phyloP scores from a whole-genome alignment of 108 stramenopile genomes.

The Poteriospumella lacustris region DNA sequence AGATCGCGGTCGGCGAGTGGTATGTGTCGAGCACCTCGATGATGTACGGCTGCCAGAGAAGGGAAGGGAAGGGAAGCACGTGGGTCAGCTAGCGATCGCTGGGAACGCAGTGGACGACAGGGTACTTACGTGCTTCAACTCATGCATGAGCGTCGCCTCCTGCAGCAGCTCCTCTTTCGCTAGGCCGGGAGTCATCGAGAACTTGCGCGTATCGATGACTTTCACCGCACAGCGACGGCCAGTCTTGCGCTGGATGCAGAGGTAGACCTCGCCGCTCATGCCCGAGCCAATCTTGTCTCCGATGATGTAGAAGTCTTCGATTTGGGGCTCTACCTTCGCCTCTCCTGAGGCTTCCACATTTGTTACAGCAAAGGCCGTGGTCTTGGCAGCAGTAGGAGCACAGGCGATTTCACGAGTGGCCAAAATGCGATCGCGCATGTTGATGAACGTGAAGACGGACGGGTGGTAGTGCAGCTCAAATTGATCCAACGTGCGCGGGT shows the following conservation, averaged over 20 bases:
- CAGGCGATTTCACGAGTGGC: too few species aligned
- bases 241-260: constrained; percentile 72
- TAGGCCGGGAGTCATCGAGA: constrained; percentile 40
- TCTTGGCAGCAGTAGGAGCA: too few species aligned
- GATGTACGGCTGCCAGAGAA: constrained; percentile 59
- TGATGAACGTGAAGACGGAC: neutral
- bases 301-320: constrained; percentile 83
- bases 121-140: constrained; percentile 62
- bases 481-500: too few species aligned
- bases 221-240: constrained; percentile 80
- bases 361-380: too few species aligned
- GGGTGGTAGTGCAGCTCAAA: too few species aligned
- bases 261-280: constrained; percentile 79
- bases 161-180: constrained; percentile 56
- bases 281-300: constrained; percentile 77
- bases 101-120: too few species aligned
- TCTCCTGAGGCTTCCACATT: too few species aligned
- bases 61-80: neutral
- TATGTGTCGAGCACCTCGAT: constrained; percentile 75
- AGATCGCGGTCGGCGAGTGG: constrained; percentile 21
- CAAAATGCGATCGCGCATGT: neutral
- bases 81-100: neutral
- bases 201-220: constrained; percentile 64
- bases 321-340: too few species aligned
- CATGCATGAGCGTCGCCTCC: constrained; percentile 71